Conservation (phyloP, 2,329 filamentous ascomycete species). For the Aquanectria penicillioides region DNA sequence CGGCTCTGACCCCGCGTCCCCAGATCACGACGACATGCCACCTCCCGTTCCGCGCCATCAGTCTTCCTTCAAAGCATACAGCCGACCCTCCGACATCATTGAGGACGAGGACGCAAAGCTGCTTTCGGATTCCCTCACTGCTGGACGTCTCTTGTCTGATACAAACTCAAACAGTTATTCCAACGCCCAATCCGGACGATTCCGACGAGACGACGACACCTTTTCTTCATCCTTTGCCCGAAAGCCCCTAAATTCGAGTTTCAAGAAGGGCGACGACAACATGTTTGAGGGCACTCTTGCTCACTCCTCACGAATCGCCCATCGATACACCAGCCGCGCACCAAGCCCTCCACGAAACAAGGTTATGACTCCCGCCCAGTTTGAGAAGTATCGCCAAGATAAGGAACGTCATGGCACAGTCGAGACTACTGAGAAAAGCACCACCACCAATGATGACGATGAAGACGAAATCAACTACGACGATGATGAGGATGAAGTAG, state of each 20-base stretch:
- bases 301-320: slow-evolving; percentile 49
- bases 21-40: slow-evolving; percentile 49
- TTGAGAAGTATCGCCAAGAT: slow-evolving; percentile 82
- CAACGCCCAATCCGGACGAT: slow-evolving; percentile 39
- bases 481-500: slow-evolving; percentile 81
- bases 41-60: slow-evolving; percentile 55
- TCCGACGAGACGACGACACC: slow-evolving; percentile 54
- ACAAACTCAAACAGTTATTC: slow-evolving; percentile 23
- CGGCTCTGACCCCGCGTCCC: slow-evolving; percentile 49
- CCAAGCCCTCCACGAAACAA: slow-evolving; percentile 67
- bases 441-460: slow-evolving; percentile 68
- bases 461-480: slow-evolving; percentile 74
- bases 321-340: slow-evolving; percentile 48
- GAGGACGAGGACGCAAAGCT: slow-evolving; percentile 65
- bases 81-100: slow-evolving; percentile 49
- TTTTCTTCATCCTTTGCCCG: slow-evolving; percentile 44
- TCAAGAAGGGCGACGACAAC: slow-evolving; percentile 62
- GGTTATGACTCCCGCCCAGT: slow-evolving; percentile 90
- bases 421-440: slow-evolving; percentile 55
- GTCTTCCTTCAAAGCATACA: slow-evolving; percentile 45
- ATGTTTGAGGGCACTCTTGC: slow-evolving; percentile 62
- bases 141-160: slow-evolving; percentile 57
- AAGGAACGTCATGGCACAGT: slow-evolving; percentile 68
- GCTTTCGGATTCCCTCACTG: slow-evolving; percentile 62
- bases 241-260: slow-evolving; percentile 41